Evolutionary conservation across 2,329 filamentous ascomycete genomes (phyloP), one percentile per base, ranked within the genome.

Genomic region (Simplicillium sp.): DNA sequence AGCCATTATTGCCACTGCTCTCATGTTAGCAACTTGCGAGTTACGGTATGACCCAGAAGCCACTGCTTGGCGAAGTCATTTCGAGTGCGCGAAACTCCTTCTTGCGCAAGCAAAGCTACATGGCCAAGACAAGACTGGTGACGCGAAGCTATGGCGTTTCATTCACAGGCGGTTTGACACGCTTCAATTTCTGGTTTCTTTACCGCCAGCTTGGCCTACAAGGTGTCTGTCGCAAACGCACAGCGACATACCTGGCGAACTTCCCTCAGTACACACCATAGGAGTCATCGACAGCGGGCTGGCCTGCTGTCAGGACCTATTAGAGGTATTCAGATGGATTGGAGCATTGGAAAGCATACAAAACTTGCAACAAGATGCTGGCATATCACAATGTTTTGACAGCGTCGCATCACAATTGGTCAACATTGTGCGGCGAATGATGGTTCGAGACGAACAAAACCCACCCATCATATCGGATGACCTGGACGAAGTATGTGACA

Each of bases 1-100:
- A 7, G 37, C 39, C 34, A 37, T 43, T 28, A 29, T 13, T 11
- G 41, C 41, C 7, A 37, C 41, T 4, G 35, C 38, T 4, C 17
- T 43, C 2, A 40, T 43, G 41, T 34, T 43, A 5, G 37, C 41
- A 13, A 40, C 37, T 11, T 39, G 37, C 29, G 38, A 43, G n/a
- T 16, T 43, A 29, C 41, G 38, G 3, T 43, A 39, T 17, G 35
- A 34, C 11, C 29, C 41, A 1, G 34, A 43, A 11, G 34, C 34
- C 5, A 36, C 31, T 3, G 29, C 14, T 12, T 43, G 41, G 41
- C 11, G 37, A 14, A 36, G 18, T 3, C 41, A 43, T 20, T 43
- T 43, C n/a, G 37, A 43, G 7, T 43, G 28, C 18, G 37, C 41
- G 15, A 34, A 34, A 13, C 11, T 25, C 7, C 12, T 43, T 16